Evolutionary conservation across 164 flowering plant genomes (phyloP).

Genomic region (Vitis cinerea): DNA sequence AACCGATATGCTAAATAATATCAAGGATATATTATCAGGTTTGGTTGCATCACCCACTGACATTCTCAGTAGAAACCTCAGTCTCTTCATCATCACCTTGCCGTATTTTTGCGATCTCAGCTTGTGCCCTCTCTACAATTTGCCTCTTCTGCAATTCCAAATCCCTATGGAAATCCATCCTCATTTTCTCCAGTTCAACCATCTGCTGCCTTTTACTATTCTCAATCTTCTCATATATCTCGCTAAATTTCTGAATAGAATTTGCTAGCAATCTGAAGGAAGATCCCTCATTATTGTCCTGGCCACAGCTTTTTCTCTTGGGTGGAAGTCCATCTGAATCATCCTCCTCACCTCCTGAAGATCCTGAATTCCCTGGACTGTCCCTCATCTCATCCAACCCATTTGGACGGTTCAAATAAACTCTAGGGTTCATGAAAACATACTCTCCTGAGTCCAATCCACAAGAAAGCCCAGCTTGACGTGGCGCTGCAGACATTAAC

Average conservation of each 20-base stretch:
- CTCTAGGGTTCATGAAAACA: slow-evolving; percentile 36
- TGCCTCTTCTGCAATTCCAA: slow-evolving; percentile 79
- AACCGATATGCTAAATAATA: background rate
- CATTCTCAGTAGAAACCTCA: slow-evolving; percentile 31
- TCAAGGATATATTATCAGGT: background rate
- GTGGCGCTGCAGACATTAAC: slow-evolving; percentile 28
- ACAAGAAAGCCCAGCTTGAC: slow-evolving; percentile 29
- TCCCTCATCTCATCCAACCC: slow-evolving; percentile 47
- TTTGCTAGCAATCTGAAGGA: slow-evolving; percentile 66
- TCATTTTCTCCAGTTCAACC: slow-evolving; percentile 87
- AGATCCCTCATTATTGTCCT: slow-evolving; percentile 28
- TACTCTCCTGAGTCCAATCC: slow-evolving; percentile 44
- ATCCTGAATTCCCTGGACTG: slow-evolving; percentile 39
- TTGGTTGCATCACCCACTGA: slow-evolving; percentile 18
- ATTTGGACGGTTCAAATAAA: slow-evolving; percentile 35
- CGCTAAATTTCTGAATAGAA: slow-evolving; percentile 77
- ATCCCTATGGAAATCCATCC: slow-evolving; percentile 84
- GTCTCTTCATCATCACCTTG: slow-evolving; percentile 47
- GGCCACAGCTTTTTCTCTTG: slow-evolving; percentile 31
- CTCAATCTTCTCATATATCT: slow-evolving; percentile 91
- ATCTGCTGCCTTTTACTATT: slow-evolving; percentile 77
- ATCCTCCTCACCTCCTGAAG: slow-evolving; percentile 21
- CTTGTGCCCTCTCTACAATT: slow-evolving; percentile 76
- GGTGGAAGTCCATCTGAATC: slow-evolving; percentile 66
- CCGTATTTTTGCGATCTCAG: slow-evolving; percentile 69